Evolutionary conservation across 1,284 basidiomycete species (phyloP), one percentile per base, ranked within the genome.

Genomic region (Sporisorium graminicola): DNA sequence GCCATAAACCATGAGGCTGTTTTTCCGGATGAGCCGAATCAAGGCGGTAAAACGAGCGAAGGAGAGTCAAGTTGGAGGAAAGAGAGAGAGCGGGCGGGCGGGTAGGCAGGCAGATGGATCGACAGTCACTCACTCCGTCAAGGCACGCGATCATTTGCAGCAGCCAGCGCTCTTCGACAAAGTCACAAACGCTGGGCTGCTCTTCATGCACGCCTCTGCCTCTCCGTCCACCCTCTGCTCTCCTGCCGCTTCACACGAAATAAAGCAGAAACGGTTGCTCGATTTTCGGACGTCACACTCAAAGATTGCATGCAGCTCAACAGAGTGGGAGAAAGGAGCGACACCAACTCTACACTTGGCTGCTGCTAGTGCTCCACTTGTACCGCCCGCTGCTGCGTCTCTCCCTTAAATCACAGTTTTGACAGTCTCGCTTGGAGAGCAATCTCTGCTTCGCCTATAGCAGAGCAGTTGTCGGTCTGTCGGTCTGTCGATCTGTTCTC

Each of bases 371-470:
- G 35, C 35, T 50, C 26, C 9, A 26, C 18, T 13, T 29, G 33
- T 42, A n/a, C n/a, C n/a, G n/a, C n/a, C n/a, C n/a, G n/a, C n/a
- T n/a, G n/a, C 26, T 43, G 14, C 22, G 22, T 40, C 22, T 40
- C 22, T 31, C 44, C 16, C 22, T 43, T 31, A 26, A 52, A 35
- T 56, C 53, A 51, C 60, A 50, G 26, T 24, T 50, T 46, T 57
- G 58, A 56, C 50, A 56, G 52, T 58, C 33, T 26, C 52, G 43
- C 44, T 51, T 40, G 47, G 46, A 50, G n/a, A 27, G 18, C 49
- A 50, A 20, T 49, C 49, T 29, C 27, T 14, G 91, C 85, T 77
- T 14, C 24, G 44, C 22, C 9, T 18, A 7, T 24, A 18, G 37
- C 18, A 29, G 7, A 50, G 9, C 46, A 7, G 26, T 8, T 47